Conservation (phyloP, 176 grass and related monocot genomes). For the Cenchrus purpureus region DNA sequence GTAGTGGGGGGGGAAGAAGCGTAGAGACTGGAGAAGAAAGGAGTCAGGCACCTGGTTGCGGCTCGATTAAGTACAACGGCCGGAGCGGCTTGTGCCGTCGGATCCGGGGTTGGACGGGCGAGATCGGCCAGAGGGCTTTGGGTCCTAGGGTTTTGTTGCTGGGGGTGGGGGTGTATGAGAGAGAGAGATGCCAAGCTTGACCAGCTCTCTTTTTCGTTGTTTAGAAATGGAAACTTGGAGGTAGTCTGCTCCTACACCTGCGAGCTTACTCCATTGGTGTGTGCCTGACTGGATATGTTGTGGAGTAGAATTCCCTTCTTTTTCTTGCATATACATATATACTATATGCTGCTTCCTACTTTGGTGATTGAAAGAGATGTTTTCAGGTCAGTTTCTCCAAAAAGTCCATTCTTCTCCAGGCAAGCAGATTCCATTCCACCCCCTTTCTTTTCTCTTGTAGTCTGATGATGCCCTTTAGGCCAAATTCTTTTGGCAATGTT, state of each 20-base stretch:
- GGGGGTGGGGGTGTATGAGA: background rate
- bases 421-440: background rate
- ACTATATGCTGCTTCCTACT: background rate
- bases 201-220: background rate
- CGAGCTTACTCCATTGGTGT: background rate
- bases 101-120: slow-evolving; percentile 16
- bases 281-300: background rate
- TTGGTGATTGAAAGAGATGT: background rate
- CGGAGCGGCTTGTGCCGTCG: slow-evolving; percentile 2
- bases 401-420: background rate
- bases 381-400: slow-evolving; percentile 1
- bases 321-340: background rate
- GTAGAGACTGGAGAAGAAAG: slow-evolving; percentile 28
- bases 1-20: slow-evolving; percentile 33
- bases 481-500: background rate
- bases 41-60: slow-evolving; percentile 27
- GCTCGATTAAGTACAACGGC: slow-evolving; percentile 65
- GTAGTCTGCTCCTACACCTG: background rate
- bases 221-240: slow-evolving; percentile 3
- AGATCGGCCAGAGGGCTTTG: slow-evolving; percentile 44
- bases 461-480: background rate
- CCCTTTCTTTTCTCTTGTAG: background rate
- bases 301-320: background rate
- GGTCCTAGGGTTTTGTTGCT: slow-evolving; percentile 84
- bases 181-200: slow-evolving; percentile 13